Evolutionary conservation across 139 green algal genomes (phyloP).

Genomic region (Desmodesmus armatus): DNA sequence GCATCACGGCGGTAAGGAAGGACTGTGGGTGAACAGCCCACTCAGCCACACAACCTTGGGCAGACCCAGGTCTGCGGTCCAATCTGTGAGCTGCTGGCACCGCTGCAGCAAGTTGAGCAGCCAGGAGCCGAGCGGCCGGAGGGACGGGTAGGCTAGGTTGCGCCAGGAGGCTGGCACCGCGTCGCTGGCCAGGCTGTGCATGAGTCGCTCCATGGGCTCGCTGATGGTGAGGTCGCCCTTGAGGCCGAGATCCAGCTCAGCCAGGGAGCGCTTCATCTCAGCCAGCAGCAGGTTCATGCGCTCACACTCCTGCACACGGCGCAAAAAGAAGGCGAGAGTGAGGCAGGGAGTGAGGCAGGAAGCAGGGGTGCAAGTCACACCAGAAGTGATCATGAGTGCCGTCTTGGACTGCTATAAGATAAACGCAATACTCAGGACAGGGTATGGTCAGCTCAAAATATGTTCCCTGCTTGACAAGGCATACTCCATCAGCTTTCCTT

Average conservation of each 20-base stretch:
- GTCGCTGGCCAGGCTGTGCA: slow-evolving; percentile 78
- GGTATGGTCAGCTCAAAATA: no score
- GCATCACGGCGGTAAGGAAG: slow-evolving; percentile 95
- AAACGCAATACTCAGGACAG: no score
- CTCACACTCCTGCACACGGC: slow-evolving; percentile 89
- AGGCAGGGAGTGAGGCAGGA: no score
- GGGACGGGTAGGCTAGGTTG: slow-evolving; percentile 83
- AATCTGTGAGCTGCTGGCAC: slow-evolving; percentile 87
- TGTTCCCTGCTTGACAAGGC: no score
- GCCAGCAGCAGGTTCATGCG: slow-evolving; percentile 90
- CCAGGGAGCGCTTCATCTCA: slow-evolving; percentile 83
- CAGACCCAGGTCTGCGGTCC: slow-evolving; percentile 81
- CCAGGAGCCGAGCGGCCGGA: slow-evolving; percentile 78
- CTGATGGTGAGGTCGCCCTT: slow-evolving; percentile 94
- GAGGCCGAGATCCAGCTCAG: slow-evolving; percentile 93
- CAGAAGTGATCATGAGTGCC: no score
- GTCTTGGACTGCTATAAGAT: no score
- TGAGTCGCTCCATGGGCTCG: slow-evolving; percentile 89
- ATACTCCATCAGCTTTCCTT: no score
- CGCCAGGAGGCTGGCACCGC: slow-evolving; percentile 79
- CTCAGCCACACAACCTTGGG: slow-evolving; percentile 89
- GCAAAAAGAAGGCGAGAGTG: no score
- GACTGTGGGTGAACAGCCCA: slow-evolving; percentile 93
- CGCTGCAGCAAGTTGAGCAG: slow-evolving; percentile 82
- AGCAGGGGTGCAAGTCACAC: no score